phyloP scores from a whole-genome alignment of 2,329 filamentous ascomycete species.

The Cordyceps javanica region DNA sequence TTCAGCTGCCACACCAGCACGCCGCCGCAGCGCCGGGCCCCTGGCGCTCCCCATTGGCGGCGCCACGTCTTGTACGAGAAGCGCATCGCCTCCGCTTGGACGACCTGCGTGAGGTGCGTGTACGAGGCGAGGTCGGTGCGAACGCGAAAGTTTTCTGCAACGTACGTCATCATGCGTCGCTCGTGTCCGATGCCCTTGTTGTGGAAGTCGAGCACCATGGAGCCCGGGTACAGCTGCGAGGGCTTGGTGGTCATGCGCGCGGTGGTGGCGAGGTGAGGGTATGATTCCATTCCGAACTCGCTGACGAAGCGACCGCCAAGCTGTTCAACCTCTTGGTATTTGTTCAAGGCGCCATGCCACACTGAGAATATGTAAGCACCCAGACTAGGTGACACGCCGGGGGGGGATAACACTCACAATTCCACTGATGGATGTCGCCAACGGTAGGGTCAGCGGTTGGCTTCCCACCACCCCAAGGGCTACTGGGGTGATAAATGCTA shows the following conservation, averaged over 20 bases:
- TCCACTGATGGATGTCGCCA: constrained; percentile 77
- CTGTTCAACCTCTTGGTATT: constrained; percentile 68
- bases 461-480: constrained; percentile 59
- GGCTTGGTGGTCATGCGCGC: constrained; percentile 52
- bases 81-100: constrained; percentile 47
- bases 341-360: constrained; percentile 65
- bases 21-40: constrained; percentile 54
- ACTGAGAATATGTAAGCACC: constrained; percentile 30
- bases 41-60: constrained; percentile 54
- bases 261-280: constrained; percentile 64
- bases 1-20: constrained; percentile 65
- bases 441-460: constrained; percentile 59
- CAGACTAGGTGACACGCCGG: too few relatives aligned
- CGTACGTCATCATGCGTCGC: constrained; percentile 65
- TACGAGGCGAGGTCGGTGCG: constrained; percentile 60
- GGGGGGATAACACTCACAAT: constrained; percentile 14
- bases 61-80: constrained; percentile 52
- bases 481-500: constrained; percentile 66
- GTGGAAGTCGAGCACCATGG: constrained; percentile 70
- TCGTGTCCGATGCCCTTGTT: constrained; percentile 79
- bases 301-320: constrained; percentile 71
- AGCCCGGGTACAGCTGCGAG: constrained; percentile 56
- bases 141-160: constrained; percentile 66
- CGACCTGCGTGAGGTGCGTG: constrained; percentile 61
- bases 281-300: constrained; percentile 73